Evolutionary conservation across 2,329 filamentous ascomycete genomes (phyloP), one percentile per base, ranked within the genome.

Genomic region (Pestalotiopsis fici): DNA sequence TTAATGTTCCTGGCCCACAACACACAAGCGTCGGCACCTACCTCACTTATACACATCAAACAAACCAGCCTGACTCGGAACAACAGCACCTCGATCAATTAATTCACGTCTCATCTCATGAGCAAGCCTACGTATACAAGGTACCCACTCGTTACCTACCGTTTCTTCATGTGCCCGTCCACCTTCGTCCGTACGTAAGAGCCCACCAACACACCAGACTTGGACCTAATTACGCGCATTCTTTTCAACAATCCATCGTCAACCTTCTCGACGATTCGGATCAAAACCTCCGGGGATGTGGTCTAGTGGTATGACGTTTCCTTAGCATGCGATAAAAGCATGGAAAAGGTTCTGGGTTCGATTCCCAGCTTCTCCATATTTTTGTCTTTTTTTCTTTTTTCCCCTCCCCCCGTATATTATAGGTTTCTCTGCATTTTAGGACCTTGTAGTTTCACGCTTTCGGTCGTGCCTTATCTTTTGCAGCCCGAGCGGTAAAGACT

Each of bases 261-360:
- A n/a, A 35, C 31, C 31, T 35, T 3, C 15, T 9, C 43, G 43
- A 50, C 9, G 18, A 11, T 50, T n/a, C 43, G 3, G 11, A 9
- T 23, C 31, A 35, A 50, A 50, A 7, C 11, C 6, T 21, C 43
- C 11, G 62, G 62, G 62, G 62, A 65, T 65, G 62, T 65, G 62
- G 62, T 65, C 62, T 65, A 68, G 7, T 43, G 66, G 66, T 67
- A 67, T 67, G 66, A 67, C 66, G 66, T 67, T 67, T 67, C 66
- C 66, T 67, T 67, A 67, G 66, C 66, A 67, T 65, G 66, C 54
- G 47, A n/a, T n/a, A 3, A 9, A 15, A 54, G 61, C 66, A 67
- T 67, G 66, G 66, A 67, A 67, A 67, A 67, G 66, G 66, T 67
- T 67, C 66, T 64, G 66, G 66, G 66, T 67, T 67, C 66, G 66